These are phyloP conservation scores for Coemansia furcata DNA, from an alignment of 192 early-diverging fungal species.

Conservation along the genomic window DNA sequence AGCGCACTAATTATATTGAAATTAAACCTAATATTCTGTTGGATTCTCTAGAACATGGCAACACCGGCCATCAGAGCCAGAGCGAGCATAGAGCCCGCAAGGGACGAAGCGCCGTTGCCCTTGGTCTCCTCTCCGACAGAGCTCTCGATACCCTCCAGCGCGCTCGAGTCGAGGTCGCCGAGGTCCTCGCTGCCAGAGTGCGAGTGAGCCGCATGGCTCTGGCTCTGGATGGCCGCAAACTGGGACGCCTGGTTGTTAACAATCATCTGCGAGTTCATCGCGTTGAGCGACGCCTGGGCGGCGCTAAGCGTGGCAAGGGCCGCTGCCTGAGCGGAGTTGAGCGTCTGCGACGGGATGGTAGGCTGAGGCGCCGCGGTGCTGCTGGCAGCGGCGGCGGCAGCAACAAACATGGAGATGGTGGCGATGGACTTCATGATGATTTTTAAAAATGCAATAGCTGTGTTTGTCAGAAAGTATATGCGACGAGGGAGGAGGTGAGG, in stretches of 20 bases:
- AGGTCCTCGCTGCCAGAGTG: constrained; percentile 21
- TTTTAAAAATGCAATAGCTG: not conserved
- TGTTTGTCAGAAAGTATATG: not conserved
- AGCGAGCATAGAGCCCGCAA: constrained; percentile 40
- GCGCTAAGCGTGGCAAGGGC: constrained; percentile 49
- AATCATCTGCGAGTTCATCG: constrained; percentile 37
- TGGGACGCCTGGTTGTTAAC: constrained; percentile 42
- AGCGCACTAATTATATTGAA: constrained; percentile 1
- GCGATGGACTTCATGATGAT: constrained; percentile 33
- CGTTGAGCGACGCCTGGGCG: constrained; percentile 40
- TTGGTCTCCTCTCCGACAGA: constrained; percentile 11
- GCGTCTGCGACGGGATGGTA: constrained; percentile 34
- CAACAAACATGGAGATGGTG: constrained; percentile 21
- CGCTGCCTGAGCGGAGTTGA: constrained; percentile 39
- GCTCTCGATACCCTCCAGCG: constrained; percentile 15
- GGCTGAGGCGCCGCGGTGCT: constrained; percentile 1
- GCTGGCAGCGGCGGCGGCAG: constrained; percentile 21
- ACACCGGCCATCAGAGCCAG: constrained; percentile 31
- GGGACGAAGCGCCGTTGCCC: constrained; percentile 20
- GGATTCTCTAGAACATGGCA: constrained; percentile 35
- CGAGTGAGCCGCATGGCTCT: constrained; percentile 23
- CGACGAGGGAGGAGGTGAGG: not conserved
- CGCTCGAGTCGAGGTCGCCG: constrained; percentile 23
- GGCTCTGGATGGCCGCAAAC: constrained; percentile 38
- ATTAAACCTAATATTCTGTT: not conserved